phyloP scores from a whole-genome alignment of 2,329 filamentous ascomycete species.

The Phialophora tarda region DNA sequence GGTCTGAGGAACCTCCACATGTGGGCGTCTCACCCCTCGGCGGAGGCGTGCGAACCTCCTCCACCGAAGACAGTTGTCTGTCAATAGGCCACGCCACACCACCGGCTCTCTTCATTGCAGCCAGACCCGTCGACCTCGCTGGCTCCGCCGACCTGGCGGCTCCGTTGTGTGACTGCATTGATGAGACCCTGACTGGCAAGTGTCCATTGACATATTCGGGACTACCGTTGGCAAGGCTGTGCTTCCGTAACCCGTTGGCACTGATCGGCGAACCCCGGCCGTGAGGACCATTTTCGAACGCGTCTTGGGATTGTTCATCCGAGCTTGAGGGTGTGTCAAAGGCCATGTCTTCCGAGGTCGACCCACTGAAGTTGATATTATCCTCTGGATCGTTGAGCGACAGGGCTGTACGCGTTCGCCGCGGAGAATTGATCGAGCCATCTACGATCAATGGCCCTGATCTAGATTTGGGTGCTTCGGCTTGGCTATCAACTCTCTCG shows the following conservation, averaged over 20 bases:
- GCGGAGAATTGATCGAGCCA: slow-evolving; percentile 46
- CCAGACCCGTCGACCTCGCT: slow-evolving; percentile 12
- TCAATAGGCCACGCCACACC: slow-evolving; percentile 27
- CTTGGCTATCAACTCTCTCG: slow-evolving; percentile 1
- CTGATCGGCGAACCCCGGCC: slow-evolving; percentile 24
- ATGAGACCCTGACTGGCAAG: slow-evolving; percentile 16
- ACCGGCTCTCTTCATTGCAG: slow-evolving; percentile 14
- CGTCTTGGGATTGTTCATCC: slow-evolving; percentile 41
- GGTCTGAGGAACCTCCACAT: slow-evolving; percentile 11
- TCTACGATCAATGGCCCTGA: slow-evolving; percentile 54
- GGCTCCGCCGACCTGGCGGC: slow-evolving; percentile 10
- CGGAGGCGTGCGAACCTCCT: slow-evolving; percentile 43
- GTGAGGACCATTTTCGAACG: slow-evolving; percentile 21
- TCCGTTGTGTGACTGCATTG: background rate
- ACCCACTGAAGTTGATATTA: slow-evolving; percentile 48
- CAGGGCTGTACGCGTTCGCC: slow-evolving; percentile 43
- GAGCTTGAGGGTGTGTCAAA: slow-evolving; percentile 42
- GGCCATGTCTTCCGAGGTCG: slow-evolving; percentile 47
- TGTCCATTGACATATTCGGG: slow-evolving; percentile 23
- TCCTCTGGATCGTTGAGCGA: slow-evolving; percentile 45
- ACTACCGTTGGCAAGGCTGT: background rate
- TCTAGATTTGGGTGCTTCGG: slow-evolving; percentile 40
- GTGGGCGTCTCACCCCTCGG: slow-evolving; percentile 35
- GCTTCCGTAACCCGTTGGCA: slow-evolving; percentile 11
- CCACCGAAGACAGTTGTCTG: slow-evolving; percentile 40